Percentiles rank a stretch among this genome's conserved stretches.
Evolutionary conservation across 192 early-diverging fungal species (phyloP).

Genomic region (Gigaspora rosea): DNA sequence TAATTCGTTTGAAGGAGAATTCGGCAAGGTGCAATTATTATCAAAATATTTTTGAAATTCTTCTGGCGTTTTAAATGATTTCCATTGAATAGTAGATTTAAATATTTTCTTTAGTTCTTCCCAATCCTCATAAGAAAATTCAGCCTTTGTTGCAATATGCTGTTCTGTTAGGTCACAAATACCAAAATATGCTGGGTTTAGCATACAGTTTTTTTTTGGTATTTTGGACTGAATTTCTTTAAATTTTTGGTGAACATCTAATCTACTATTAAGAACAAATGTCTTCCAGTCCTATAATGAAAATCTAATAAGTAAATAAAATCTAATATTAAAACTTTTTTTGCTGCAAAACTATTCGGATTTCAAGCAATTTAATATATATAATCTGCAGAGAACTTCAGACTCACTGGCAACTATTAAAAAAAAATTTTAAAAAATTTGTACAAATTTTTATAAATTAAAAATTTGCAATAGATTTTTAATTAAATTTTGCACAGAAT

Average conservation of each 20-base stretch:
- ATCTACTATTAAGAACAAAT: too few relatives aligned
- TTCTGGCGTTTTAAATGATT: slow-evolving; percentile 9
- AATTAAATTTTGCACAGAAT: too few relatives aligned
- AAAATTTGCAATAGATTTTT: too few relatives aligned
- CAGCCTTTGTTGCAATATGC: background rate
- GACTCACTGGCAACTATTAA: too few relatives aligned
- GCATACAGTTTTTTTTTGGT: background rate
- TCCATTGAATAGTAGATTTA: background rate
- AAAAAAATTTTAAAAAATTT: too few relatives aligned
- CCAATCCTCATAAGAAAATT: slow-evolving; percentile 10
- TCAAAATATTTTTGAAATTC: slow-evolving; percentile 10
- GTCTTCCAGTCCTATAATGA: too few relatives aligned
- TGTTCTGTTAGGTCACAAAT: slow-evolving; percentile 1
- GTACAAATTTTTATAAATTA: too few relatives aligned
- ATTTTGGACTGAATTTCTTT: background rate
- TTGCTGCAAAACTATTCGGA: too few relatives aligned
- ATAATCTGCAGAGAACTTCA: too few relatives aligned
- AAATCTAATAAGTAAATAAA: too few relatives aligned
- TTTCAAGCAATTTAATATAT: too few relatives aligned
- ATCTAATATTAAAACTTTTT: too few relatives aligned
- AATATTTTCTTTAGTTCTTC: slow-evolving; percentile 15
- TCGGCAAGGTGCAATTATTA: background rate
- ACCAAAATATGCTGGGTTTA: slow-evolving; percentile 15
- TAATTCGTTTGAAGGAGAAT: background rate
- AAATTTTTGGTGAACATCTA: background rate